Conservation (phyloP, 306 rosid species). For the Astragalus glycyphyllos region DNA sequence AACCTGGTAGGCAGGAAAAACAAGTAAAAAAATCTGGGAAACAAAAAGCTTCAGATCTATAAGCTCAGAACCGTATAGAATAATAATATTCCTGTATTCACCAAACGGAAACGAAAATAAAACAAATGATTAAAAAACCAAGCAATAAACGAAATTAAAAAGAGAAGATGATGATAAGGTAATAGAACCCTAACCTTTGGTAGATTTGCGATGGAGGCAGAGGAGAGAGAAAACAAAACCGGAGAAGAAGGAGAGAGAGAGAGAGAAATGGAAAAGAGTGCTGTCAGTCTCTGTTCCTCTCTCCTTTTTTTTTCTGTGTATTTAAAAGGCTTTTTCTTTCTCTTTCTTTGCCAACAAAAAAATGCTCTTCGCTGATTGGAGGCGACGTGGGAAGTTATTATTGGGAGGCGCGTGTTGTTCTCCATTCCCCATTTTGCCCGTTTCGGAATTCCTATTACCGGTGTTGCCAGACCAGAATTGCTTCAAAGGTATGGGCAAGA, state of each 20-base stretch:
- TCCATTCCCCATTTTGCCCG: constrained; percentile 52
- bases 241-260: constrained; percentile 40
- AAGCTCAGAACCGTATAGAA: constrained; percentile 66
- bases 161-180: not conserved
- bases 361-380: constrained; percentile 48
- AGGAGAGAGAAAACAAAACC: constrained; percentile 55
- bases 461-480: constrained; percentile 36
- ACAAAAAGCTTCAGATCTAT: constrained; percentile 57
- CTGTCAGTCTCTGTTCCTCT: constrained; percentile 8
- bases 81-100: constrained; percentile 42
- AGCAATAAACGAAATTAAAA: not conserved
- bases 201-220: constrained; percentile 54
- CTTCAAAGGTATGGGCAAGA: not conserved
- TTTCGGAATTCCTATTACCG: constrained; percentile 28
- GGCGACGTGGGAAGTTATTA: constrained; percentile 57
- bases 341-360: constrained; percentile 59
- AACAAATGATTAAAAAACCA: not conserved
- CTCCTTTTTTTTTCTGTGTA: constrained; percentile 35
- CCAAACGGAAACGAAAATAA: not conserved
- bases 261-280: constrained; percentile 36
- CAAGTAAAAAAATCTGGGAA: constrained; percentile 35
- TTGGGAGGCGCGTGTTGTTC: constrained; percentile 36
- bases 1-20: constrained; percentile 47
- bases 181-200: constrained; percentile 69
- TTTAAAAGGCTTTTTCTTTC: constrained; percentile 48